Conservation (phyloP, 768 basidiomycete species). For the Hypholoma fasciculare region DNA sequence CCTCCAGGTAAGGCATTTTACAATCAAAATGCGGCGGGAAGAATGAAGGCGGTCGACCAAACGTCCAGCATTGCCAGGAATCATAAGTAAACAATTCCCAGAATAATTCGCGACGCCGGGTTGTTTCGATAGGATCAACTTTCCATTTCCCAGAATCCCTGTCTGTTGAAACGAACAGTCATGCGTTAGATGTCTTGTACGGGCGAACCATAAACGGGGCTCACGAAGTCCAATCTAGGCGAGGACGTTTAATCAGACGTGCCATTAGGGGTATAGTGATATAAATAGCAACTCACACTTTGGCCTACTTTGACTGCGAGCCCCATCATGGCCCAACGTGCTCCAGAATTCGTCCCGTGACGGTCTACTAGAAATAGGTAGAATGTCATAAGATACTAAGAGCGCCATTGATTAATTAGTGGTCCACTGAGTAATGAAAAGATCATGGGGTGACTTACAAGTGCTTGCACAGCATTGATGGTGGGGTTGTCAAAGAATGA, state of each 20-base stretch:
- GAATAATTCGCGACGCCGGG: conserved; percentile 64
- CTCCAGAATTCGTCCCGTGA: conserved; percentile 63
- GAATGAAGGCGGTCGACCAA: conserved; percentile 70
- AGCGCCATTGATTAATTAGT: background rate
- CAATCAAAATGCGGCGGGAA: conserved; percentile 67
- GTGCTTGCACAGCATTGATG: conserved; percentile 63
- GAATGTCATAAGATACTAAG: conserved; percentile 67
- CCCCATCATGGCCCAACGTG: conserved; percentile 69
- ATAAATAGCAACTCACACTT: conserved; percentile 50
- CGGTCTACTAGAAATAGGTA: conserved; percentile 70
- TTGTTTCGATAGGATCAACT: conserved; percentile 56
- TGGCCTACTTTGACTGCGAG: conserved; percentile 70
- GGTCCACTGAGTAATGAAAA: background rate
- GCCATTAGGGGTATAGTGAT: background rate
- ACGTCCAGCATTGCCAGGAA: conserved; percentile 65
- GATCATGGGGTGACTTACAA: conserved; percentile 41
- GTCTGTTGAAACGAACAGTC: conserved; percentile 38
- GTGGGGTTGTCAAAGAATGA: conserved; percentile 71
- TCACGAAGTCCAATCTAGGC: conserved; percentile 68
- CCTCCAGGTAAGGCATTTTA: conserved; percentile 54
- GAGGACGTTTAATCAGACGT: conserved; percentile 8
- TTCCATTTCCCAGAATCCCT: conserved; percentile 73
- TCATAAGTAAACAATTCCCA: conserved; percentile 64
- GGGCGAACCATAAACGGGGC: conserved; percentile 16
- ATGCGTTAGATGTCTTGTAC: background rate